A percentile compares a stretch with the other conserved stretches of the same genome.
These are phyloP conservation scores for Litsea cubeba DNA, from an alignment of 164 flowering plant genomes.

Conservation along the genomic window DNA sequence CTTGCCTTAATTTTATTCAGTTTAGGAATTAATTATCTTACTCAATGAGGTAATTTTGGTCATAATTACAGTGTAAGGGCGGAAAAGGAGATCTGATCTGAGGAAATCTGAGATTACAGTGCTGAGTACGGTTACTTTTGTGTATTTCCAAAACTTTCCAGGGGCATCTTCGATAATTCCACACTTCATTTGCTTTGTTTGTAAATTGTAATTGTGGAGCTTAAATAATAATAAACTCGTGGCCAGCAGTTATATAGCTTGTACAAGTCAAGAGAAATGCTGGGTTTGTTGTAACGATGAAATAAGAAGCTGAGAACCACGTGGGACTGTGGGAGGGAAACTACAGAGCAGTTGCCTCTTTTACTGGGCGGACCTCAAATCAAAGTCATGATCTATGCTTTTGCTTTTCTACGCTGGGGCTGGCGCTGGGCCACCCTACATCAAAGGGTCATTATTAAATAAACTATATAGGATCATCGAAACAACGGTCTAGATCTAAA, in stretches of 20 bases:
- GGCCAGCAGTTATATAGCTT: slow-evolving; percentile 4
- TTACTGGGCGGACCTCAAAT: too few relatives aligned
- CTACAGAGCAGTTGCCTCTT: too few relatives aligned
- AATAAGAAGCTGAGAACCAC: slow-evolving; percentile 20
- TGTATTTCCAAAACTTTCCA: background rate
- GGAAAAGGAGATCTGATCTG: background rate
- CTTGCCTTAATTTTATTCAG: too few relatives aligned
- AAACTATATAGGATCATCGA: too few relatives aligned
- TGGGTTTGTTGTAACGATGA: slow-evolving; percentile 28
- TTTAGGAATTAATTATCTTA: too few relatives aligned
- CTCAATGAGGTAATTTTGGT: background rate
- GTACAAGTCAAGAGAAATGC: slow-evolving; percentile 22
- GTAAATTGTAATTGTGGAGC: too few relatives aligned
- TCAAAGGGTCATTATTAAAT: too few relatives aligned
- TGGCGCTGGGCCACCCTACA: background rate
- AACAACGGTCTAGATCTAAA: too few relatives aligned
- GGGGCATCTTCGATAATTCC: slow-evolving; percentile 8
- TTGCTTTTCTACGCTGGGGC: slow-evolving; percentile 3
- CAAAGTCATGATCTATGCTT: too few relatives aligned
- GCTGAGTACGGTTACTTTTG: slow-evolving; percentile 3
- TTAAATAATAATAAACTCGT: background rate
- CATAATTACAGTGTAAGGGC: background rate
- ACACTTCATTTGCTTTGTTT: background rate
- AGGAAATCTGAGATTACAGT: background rate
- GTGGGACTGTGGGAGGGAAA: slow-evolving; percentile 7